Evolutionary conservation across 2,329 filamentous ascomycete genomes (phyloP).

Genomic region (Fusarium chlamydosporum): DNA sequence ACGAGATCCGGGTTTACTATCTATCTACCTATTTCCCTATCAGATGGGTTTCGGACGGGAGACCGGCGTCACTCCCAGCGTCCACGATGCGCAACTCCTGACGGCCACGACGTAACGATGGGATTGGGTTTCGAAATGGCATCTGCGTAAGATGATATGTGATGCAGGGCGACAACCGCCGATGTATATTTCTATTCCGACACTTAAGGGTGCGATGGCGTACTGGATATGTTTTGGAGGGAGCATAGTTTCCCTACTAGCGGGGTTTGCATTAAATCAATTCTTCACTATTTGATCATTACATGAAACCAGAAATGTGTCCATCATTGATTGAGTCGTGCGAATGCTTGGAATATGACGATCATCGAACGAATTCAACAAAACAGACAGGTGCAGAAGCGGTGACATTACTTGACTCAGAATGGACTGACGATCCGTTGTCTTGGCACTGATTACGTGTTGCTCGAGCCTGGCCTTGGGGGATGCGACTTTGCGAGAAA

Average conservation of each 20-base stretch:
- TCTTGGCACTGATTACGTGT: constrained; percentile 46
- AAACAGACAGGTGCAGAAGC: constrained; percentile 28
- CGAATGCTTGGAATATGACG: constrained; percentile 6
- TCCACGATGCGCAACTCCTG: constrained; percentile 28
- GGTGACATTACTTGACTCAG: constrained; percentile 44
- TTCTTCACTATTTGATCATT: constrained; percentile 25
- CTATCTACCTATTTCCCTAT: not conserved
- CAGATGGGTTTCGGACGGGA: constrained; percentile 24
- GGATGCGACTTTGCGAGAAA: constrained; percentile 19
- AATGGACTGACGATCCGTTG: constrained; percentile 43
- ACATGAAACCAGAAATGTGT: constrained; percentile 3
- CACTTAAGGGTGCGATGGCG: constrained; percentile 48
- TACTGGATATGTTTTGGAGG: constrained; percentile 46
- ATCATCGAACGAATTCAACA: constrained; percentile 17
- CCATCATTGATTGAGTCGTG: constrained; percentile 8
- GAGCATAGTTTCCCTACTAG: constrained; percentile 36
- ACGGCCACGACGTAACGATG: constrained; percentile 50
- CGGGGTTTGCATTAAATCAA: constrained; percentile 46
- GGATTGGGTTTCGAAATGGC: constrained; percentile 40
- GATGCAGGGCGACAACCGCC: constrained; percentile 45
- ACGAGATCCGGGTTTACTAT: constrained; percentile 10
- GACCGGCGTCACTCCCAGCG: constrained; percentile 41
- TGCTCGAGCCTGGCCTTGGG: constrained; percentile 25
- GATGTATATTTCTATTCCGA: constrained; percentile 47
- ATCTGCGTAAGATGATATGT: constrained; percentile 29